Percentiles rank a stretch among this genome's conserved stretches.
Evolutionary conservation across 768 basidiomycete genomes (phyloP).

Genomic region (Chalciporus chontae): DNA sequence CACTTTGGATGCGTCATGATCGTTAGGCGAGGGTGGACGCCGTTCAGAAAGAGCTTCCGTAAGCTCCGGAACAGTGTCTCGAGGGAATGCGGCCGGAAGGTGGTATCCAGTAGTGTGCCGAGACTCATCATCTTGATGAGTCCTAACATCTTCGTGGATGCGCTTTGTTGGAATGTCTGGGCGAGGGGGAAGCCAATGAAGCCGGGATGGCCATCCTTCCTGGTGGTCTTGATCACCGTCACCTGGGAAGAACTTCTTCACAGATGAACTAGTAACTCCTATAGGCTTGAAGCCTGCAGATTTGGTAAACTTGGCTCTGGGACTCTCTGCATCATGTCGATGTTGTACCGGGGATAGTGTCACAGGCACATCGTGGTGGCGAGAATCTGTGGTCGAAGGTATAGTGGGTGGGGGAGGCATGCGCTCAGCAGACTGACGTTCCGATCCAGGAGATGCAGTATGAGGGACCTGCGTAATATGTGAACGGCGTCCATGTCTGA

Average conservation of each 20-base stretch:
- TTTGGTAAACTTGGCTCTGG: conserved; percentile 29
- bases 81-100: conserved; percentile 1
- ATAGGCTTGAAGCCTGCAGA: conserved; percentile 67
- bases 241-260: conserved; percentile 80
- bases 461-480: conserved; percentile 12
- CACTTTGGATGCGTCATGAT: conserved; percentile 20
- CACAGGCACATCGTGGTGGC: conserved; percentile 8
- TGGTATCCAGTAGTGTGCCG: conserved; percentile 1
- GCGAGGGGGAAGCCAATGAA: conserved; percentile 14
- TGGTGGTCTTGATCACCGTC: conserved; percentile 70
- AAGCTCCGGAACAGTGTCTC: conserved; percentile 10
- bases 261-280: conserved; percentile 45
- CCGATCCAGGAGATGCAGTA: conserved; percentile 20
- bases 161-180: conserved; percentile 29
- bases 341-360: conserved; percentile 8
- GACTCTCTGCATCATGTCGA: conserved; percentile 18
- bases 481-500: conserved; percentile 6
- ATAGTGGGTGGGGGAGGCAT: conserved; percentile 34
- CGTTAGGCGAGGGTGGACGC: conserved; percentile 15
- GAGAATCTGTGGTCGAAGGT: conserved; percentile 18
- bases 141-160: conserved; percentile 17
- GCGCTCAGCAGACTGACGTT: conserved; percentile 23
- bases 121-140: conserved; percentile 20
- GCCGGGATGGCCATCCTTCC: conserved; percentile 21
- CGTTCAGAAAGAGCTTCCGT: conserved; percentile 10